Conservation (phyloP, 495 filamentous ascomycete species). For the Aspergillus mulundensis region DNA sequence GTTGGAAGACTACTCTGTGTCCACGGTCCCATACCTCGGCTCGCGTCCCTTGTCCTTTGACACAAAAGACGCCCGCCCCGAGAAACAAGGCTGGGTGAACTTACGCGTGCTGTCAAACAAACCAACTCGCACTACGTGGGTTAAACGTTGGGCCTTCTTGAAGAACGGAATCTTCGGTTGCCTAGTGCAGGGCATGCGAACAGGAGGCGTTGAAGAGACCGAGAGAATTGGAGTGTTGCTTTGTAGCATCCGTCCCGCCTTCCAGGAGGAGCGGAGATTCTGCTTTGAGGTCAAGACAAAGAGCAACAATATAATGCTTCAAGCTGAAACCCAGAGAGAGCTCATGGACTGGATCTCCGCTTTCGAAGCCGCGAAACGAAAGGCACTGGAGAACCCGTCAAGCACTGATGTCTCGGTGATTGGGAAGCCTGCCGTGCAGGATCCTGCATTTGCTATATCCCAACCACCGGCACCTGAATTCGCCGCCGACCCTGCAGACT, state of each 20-base stretch:
- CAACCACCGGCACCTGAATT: conserved; percentile 86
- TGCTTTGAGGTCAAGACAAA: conserved; percentile 99
- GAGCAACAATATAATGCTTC: conserved; percentile 80
- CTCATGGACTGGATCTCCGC: conserved; percentile 87
- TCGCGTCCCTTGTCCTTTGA: conserved; percentile 61
- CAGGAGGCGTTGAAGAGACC: conserved; percentile 86
- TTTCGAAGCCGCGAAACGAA: conserved; percentile 90
- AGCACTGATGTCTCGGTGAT: conserved; percentile 58
- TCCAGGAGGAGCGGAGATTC: conserved; percentile 89
- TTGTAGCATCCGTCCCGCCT: conserved; percentile 84
- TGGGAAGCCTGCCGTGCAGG: conserved; percentile 52
- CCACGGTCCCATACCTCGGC: conserved; percentile 80
- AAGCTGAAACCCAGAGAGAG: conserved; percentile 88
- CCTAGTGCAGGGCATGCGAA: conserved; percentile 79
- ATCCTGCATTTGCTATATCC: conserved; percentile 90
- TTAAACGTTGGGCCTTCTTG: conserved; percentile 90
- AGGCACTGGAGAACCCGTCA: conserved; percentile 74
- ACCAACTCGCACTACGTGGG: conserved; percentile 81
- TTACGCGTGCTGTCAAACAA: conserved; percentile 80
- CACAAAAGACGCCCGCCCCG: conserved; percentile 42
- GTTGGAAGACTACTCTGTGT: conserved; percentile 85
- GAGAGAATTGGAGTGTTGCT: conserved; percentile 94
- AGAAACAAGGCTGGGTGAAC: conserved; percentile 96
- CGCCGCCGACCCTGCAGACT: conserved; percentile 69
- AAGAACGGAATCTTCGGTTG: conserved; percentile 95